phyloP scores from a whole-genome alignment of 129 eudicot genomes.

The Arctium lappa region DNA sequence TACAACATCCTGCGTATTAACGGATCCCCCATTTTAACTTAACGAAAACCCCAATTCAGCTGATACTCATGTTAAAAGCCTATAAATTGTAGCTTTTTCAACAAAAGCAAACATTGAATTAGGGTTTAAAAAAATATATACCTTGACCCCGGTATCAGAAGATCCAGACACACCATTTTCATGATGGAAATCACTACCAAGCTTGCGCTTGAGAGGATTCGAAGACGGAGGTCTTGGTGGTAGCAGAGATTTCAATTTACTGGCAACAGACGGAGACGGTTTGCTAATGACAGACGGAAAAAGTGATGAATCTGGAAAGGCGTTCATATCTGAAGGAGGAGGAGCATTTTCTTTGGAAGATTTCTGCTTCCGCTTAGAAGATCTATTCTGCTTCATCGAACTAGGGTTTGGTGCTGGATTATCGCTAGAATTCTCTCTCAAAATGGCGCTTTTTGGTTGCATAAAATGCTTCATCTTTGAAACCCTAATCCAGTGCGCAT shows the following conservation, averaged over 20 bases:
- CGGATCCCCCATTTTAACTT: background rate
- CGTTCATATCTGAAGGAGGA: slow-evolving; percentile 52
- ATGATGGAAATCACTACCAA: slow-evolving; percentile 37
- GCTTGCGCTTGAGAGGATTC: slow-evolving; percentile 62
- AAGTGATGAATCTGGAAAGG: slow-evolving; percentile 23
- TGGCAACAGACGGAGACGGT: slow-evolving; percentile 37
- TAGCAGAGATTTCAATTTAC: slow-evolving; percentile 56
- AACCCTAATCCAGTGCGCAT: slow-evolving; percentile 19
- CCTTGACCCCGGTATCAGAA: slow-evolving; percentile 82
- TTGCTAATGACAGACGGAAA: slow-evolving; percentile 21
- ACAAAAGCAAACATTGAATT: background rate
- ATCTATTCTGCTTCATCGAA: slow-evolving; percentile 32
- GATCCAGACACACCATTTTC: slow-evolving; percentile 39
- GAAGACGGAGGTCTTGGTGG: slow-evolving; percentile 80
- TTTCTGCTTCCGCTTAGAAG: slow-evolving; percentile 44
- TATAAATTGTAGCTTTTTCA: background rate
- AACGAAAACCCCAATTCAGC: background rate
- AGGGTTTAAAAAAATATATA: slow-evolving; percentile 21
- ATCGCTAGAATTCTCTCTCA: slow-evolving; percentile 30
- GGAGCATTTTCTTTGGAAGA: slow-evolving; percentile 61
- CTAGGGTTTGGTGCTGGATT: slow-evolving; percentile 27
- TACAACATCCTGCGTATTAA: background rate
- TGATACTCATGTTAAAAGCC: background rate
- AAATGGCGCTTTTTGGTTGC: slow-evolving; percentile 46
- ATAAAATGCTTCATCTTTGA: slow-evolving; percentile 60